phyloP scores from a whole-genome alignment of 768 basidiomycete species.

The Lactarius evosmus region DNA sequence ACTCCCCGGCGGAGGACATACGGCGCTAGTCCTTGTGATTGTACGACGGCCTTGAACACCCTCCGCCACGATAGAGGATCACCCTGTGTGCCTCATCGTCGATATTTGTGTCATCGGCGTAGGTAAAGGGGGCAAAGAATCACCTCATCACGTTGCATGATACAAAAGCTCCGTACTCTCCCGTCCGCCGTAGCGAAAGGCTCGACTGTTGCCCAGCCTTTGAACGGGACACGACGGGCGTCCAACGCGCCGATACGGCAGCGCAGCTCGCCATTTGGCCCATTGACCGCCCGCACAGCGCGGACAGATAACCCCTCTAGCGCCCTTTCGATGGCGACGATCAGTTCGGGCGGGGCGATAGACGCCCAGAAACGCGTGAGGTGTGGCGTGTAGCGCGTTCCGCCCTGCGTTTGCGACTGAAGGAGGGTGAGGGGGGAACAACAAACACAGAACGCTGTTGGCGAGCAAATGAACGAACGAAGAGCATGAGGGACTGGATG shows the following conservation, averaged over 20 bases:
- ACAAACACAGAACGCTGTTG: background rate
- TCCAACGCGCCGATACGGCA: slow-evolving; percentile 66
- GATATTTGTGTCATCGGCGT: background rate
- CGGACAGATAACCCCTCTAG: slow-evolving; percentile 45
- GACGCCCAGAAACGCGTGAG: slow-evolving; percentile 80
- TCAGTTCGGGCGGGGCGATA: slow-evolving; percentile 50
- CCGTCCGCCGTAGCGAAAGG: slow-evolving; percentile 47
- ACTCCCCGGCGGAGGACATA: slow-evolving; percentile 44
- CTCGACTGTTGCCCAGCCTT: slow-evolving; percentile 75
- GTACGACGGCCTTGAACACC: slow-evolving; percentile 65
- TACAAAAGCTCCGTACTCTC: slow-evolving; percentile 55
- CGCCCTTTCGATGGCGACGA: slow-evolving; percentile 52
- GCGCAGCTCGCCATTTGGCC: slow-evolving; percentile 34
- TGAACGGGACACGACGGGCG: slow-evolving; percentile 57
- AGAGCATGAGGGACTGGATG: slow-evolving; percentile 75
- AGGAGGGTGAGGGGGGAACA: slow-evolving; percentile 1
- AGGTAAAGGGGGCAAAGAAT: slow-evolving; percentile 30
- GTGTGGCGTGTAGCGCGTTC: slow-evolving; percentile 66
- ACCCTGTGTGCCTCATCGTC: slow-evolving; percentile 44
- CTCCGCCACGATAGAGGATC: slow-evolving; percentile 76
- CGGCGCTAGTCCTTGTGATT: slow-evolving; percentile 50
- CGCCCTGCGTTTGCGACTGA: slow-evolving; percentile 81
- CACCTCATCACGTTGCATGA: slow-evolving; percentile 69
- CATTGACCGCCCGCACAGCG: slow-evolving; percentile 9
- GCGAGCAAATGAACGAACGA: slow-evolving; percentile 51